Percentiles rank a stretch among this genome's conserved stretches.
These are phyloP conservation scores for Plasmodium falciparum DNA, from an alignment of 169 alveolate genomes.

Conservation along the genomic window DNA sequence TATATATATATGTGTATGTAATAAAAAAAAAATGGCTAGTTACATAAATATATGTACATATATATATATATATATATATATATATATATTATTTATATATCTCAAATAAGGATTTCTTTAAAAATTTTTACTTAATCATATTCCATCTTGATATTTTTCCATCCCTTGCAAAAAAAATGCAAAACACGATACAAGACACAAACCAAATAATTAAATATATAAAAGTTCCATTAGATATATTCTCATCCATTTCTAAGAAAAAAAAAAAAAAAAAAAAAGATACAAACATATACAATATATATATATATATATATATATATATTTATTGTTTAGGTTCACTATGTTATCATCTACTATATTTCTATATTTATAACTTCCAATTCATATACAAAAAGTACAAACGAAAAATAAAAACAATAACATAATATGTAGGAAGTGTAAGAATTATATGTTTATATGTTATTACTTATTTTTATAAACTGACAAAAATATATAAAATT, in stretches of 20 bases:
- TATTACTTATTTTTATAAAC: not conserved
- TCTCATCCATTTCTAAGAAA: slow-evolving; percentile 29
- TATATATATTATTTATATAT: not conserved
- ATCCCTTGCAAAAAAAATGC: slow-evolving; percentile 63
- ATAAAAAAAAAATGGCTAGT: not conserved
- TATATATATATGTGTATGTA: too few relatives aligned
- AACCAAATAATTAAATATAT: slow-evolving; percentile 47
- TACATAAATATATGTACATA: not conserved
- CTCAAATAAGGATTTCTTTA: not conserved
- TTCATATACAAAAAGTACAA: too few relatives aligned
- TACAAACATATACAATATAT: not conserved
- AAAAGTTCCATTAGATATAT: slow-evolving; percentile 37
- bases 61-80: slow-evolving; percentile 3
- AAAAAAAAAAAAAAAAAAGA: slow-evolving; percentile 1
- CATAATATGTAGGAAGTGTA: too few relatives aligned
- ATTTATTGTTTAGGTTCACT: not conserved
- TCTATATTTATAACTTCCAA: not conserved
- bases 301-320: not conserved
- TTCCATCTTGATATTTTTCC: slow-evolving; percentile 40
- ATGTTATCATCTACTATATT: not conserved
- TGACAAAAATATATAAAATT: not conserved
- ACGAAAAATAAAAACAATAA: too few relatives aligned
- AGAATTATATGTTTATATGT: too few relatives aligned
- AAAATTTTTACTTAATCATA: slow-evolving; percentile 39
- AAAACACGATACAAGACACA: slow-evolving; percentile 60